phyloP scores from a whole-genome alignment of 495 filamentous ascomycete genomes.

The Mytilinidion resinicola region DNA sequence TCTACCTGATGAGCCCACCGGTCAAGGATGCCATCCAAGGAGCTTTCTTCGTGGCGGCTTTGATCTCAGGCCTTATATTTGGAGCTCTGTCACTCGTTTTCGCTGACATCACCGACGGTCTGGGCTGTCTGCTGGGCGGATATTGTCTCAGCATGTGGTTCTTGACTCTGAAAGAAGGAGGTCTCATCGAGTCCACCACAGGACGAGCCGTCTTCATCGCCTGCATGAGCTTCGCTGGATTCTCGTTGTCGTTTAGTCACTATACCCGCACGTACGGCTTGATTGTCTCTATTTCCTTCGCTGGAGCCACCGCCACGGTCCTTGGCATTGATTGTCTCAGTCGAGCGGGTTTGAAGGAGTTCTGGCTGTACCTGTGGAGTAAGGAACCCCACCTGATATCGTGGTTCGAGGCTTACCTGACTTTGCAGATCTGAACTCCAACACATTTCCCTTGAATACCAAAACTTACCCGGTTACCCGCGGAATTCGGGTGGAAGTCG shows the following conservation, averaged over 20 bases:
- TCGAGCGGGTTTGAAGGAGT: slow-evolving; percentile 83
- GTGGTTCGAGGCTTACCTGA: slow-evolving; percentile 12
- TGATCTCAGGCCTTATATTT: slow-evolving; percentile 68
- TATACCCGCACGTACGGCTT: slow-evolving; percentile 72
- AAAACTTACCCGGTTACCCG: slow-evolving; percentile 80
- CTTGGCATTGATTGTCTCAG: slow-evolving; percentile 91
- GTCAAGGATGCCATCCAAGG: slow-evolving; percentile 73
- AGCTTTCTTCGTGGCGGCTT: slow-evolving; percentile 76
- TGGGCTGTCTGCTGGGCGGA: slow-evolving; percentile 82
- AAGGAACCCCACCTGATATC: slow-evolving; percentile 26
- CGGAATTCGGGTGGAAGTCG: slow-evolving; percentile 80
- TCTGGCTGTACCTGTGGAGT: slow-evolving; percentile 94
- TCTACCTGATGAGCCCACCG: slow-evolving; percentile 84
- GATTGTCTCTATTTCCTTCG: slow-evolving; percentile 69
- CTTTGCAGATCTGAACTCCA: slow-evolving; percentile 59
- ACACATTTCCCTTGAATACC: slow-evolving; percentile 69
- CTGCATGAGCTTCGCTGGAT: slow-evolving; percentile 58
- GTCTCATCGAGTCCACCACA: slow-evolving; percentile 54
- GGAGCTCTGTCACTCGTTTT: slow-evolving; percentile 74
- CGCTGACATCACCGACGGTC: slow-evolving; percentile 75
- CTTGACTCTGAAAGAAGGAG: slow-evolving; percentile 68
- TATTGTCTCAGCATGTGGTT: slow-evolving; percentile 89
- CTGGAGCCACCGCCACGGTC: slow-evolving; percentile 69
- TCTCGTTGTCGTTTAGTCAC: slow-evolving; percentile 69
- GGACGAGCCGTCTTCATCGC: slow-evolving; percentile 71